Evolutionary conservation across 257 asterid species (phyloP), one percentile per base, ranked within the genome.

Genomic region (Solanum peruvianum): DNA sequence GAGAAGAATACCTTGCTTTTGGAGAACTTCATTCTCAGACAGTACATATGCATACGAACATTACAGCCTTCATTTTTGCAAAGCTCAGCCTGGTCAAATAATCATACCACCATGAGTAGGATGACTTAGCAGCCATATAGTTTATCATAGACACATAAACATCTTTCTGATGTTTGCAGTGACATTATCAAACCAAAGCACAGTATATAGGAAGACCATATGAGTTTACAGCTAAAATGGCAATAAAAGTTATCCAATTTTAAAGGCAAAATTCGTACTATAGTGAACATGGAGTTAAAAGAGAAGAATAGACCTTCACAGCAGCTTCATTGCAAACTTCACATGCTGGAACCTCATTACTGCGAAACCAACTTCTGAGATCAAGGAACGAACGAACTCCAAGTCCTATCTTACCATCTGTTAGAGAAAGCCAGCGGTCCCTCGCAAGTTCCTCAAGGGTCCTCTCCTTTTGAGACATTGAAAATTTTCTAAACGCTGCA

Each of bases 261-360:
- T 64, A 42, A 45, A 45, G 84, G 41, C 21, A 25, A 64, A 64
- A 64, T 33, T 62, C 2, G 15, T 84, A 35, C 18, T 25, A 67
- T 11, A 41, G 86, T 14, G 78, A 81, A 85, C 69, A 67, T 21
- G 9, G 72, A 41, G 33, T 64, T 80, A 8, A 35, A 35, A 84
- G 81, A 52, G 69, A 7, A 86, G 60, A 44, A 64, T 89, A 78
- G 27, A 97, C 99, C 99, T 94, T 97, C 49, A 95, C 92, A 23
- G 98, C 98, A 86, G 98, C 96, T 93, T 97, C 99, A 52, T 97
- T 97, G 95, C 99, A 97, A 86, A 95, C 94, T 83, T 93, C 96
- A 87, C 99, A 97, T 27, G 94, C 86, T 82, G 99, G 94, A 87
- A 95, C 94, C 72, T 95, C 98, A 33, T 93, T 97, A 70, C 87